Conservation (phyloP, 2,329 filamentous ascomycete genomes). For the Rachicladosporium sp. region DNA sequence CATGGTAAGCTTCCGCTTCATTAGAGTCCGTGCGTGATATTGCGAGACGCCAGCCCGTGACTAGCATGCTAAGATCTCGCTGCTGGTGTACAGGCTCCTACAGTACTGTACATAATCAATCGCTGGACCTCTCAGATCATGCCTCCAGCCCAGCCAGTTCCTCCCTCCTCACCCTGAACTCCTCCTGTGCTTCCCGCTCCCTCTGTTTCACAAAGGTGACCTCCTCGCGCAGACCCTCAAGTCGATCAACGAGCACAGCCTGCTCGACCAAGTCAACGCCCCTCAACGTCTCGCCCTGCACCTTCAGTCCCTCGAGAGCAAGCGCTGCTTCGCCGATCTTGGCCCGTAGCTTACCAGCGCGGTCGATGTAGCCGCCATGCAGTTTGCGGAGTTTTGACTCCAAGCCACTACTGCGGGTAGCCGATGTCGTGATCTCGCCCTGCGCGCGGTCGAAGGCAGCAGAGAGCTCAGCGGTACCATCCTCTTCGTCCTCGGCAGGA, state of each 20-base stretch:
- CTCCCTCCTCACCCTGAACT: slow-evolving; percentile 63
- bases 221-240: slow-evolving; percentile 69
- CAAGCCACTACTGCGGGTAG: slow-evolving; percentile 70
- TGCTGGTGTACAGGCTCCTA: too few species aligned
- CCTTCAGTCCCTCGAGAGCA: slow-evolving; percentile 59
- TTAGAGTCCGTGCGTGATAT: too few species aligned
- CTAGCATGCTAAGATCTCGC: too few species aligned
- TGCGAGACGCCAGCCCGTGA: too few species aligned
- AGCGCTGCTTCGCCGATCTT: slow-evolving; percentile 68
- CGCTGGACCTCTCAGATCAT: not conserved
- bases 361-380: slow-evolving; percentile 80
- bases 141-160: slow-evolving; percentile 43
- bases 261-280: slow-evolving; percentile 71
- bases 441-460: slow-evolving; percentile 66
- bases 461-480: slow-evolving; percentile 53
- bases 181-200: slow-evolving; percentile 82
- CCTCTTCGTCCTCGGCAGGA: slow-evolving; percentile 57
- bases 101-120: too few species aligned
- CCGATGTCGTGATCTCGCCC: slow-evolving; percentile 58
- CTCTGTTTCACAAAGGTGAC: slow-evolving; percentile 66
- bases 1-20: too few species aligned
- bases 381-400: slow-evolving; percentile 88
- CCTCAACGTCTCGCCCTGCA: slow-evolving; percentile 61
- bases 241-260: slow-evolving; percentile 56
- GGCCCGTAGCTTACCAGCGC: slow-evolving; percentile 63